Evolutionary conservation across 371 early-diverging fungal species (phyloP), one percentile per base, ranked within the genome.

Genomic region (Vairimorpha ceranae): DNA sequence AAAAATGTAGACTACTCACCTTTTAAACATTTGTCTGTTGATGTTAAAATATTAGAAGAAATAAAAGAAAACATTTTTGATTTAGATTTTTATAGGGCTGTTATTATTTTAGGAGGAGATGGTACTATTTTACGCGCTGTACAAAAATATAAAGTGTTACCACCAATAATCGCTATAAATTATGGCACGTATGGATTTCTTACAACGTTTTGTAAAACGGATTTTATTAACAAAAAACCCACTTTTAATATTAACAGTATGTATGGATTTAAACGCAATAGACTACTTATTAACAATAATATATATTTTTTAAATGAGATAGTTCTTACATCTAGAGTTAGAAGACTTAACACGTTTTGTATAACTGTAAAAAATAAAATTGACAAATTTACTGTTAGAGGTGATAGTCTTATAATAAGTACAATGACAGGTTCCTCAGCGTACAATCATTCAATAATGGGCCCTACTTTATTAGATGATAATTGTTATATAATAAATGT

Each of bases 331-430:
- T 17, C 64, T 17, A 67, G 32, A 15, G 58, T 30, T 33, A 48
- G 65, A 36, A 63, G 70, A 25, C 38, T 77, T 23, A 65, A 66
- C 29, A 51, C 7, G 38, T 72, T 76, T 71, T 38, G 21, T 17
- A 65, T 75, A 23, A 45, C 12, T 54, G 68, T 76, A 8, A 52
- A 77, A 21, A 15, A 35, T 29, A 32, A 65, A 52, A 12, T 23
- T 41, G 19, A 74, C 0, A 54, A 54, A 25, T 56, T 56, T 27
- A 27, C 43, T 7, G 0, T 80, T 23, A 70, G 70, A 25, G 77
- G 77, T 58, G 80, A 82, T 58, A 75, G 72, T n/a, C 29, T 81
- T 7, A 75, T 81, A 45, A 59, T 77, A 0, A 51, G 74, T 48
- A 78, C 81, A 32, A 33, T 29, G 10, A 66, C 65, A 12, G 81